Base-by-base conservation (phyloP, 2,329 filamentous ascomycete genomes). In the Rhynchosporium secalis region DNA sequence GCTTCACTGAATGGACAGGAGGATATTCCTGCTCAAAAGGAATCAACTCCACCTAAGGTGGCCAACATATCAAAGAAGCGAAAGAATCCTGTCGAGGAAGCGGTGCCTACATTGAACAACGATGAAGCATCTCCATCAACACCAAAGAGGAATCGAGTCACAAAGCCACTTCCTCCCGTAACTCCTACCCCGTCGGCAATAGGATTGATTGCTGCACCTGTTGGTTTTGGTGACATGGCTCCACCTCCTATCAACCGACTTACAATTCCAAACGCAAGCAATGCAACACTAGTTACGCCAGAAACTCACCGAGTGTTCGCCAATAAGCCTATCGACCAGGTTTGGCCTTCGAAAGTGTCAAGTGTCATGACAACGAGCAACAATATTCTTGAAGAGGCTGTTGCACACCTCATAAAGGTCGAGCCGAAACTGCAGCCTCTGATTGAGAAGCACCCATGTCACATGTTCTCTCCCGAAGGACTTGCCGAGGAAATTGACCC, bases 401-500 rank as follows among this genome's bases (percentile, higher is more conserved):
- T 88, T 66, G 84, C 83, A 8, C 88, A 96, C 75, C 79, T 98
- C 6, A 82, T 93, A 68, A 80, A 79, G 15, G 82, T 90, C 4
- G 93, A 97, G 69, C 79, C 86, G 9, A 87, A 87, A 41, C 83
- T 97, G 73, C 83, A 85, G 70, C 79, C 83, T 0, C 76, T 96
- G 20, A 85, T 97, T 55, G 86, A 90, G 62, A 84, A 85, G 62
- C 83, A 96, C 72, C 84, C 84, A 64, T 98, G 94, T 75, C 82
- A 81, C 60, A 78, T 95, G 15, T 98, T 98, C 77, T 90, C 87
- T 1, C 84, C 91, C 0, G 87, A 89, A 66, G 92, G 92, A 0
- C 78, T 98, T n/a, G 85, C 88, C 33, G 92, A 97, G 75, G 81
- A 86, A 66, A 85, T 97, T 64, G 92, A 98, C 76, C 95, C 95